Percentiles rank a stretch among this genome's conserved stretches.
These are phyloP conservation scores for Pythium apleroticum DNA, from an alignment of 352 stramenopile species.

Conservation along the genomic window DNA sequence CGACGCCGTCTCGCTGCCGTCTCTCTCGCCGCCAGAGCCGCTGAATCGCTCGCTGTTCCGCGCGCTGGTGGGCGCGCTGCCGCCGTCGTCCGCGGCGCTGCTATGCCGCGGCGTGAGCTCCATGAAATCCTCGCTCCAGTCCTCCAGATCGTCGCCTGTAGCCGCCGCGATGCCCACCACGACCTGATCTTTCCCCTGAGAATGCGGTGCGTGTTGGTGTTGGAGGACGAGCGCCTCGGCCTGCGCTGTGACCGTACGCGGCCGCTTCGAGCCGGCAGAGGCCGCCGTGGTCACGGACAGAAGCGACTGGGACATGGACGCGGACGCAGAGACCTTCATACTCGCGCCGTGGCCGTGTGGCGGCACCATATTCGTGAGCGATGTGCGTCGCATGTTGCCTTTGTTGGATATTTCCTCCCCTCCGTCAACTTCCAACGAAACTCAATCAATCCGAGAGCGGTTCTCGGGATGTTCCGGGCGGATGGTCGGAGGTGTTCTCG, in stretches of 20 bases:
- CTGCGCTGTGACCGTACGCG: constrained; percentile 29
- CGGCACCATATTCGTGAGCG: neutral
- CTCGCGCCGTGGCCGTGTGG: neutral
- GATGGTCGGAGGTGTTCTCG: neutral
- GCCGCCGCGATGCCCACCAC: constrained; percentile 72
- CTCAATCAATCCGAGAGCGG: neutral
- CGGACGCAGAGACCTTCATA: neutral
- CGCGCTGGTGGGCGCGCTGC: neutral
- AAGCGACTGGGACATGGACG: constrained; percentile 21
- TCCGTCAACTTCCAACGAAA: constrained; percentile 1
- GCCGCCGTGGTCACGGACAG: constrained; percentile 9
- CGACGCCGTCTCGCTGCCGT: constrained; percentile 11
- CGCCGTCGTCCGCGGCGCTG: neutral
- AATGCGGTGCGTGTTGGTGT: constrained; percentile 4
- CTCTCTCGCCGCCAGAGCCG: neutral
- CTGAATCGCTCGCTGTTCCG: constrained; percentile 21
- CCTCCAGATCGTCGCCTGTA: constrained; percentile 66
- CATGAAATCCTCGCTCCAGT: constrained; percentile 69
- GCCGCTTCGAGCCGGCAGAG: constrained; percentile 21
- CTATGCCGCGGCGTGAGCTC: constrained; percentile 25
- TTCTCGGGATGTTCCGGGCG: neutral
- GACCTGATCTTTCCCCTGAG: constrained; percentile 44
- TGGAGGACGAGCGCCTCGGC: constrained; percentile 25
- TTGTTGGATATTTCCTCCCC: neutral
- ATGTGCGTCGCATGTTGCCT: constrained; percentile 6